Percentiles rank a stretch among this genome's conserved stretches.
Conservation (phyloP, 805 yeast genomes). For the Starmerella scarabaei region DNA sequence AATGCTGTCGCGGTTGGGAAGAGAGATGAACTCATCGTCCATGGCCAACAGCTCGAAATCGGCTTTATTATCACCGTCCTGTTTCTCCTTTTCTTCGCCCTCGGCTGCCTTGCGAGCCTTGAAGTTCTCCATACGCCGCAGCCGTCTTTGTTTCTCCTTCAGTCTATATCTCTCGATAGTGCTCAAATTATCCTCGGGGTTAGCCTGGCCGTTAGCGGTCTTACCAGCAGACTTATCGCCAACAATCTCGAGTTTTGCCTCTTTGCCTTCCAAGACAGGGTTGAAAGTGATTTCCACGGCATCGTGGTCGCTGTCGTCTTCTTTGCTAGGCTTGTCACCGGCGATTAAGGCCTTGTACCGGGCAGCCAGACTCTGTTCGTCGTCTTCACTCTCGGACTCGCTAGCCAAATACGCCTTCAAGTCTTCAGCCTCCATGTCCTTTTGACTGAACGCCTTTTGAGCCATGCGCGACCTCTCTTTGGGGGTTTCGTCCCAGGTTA, state of each 20-base stretch:
- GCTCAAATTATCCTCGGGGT: constrained; percentile 44
- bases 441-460: constrained; percentile 65
- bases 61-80: constrained; percentile 39
- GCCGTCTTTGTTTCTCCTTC: constrained; percentile 87
- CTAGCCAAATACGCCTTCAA: constrained; percentile 52
- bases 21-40: constrained; percentile 52
- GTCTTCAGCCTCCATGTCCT: constrained; percentile 48
- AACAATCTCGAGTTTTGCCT: constrained; percentile 23
- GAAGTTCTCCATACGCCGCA: constrained; percentile 63
- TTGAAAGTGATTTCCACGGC: constrained; percentile 95
- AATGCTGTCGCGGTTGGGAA: constrained; percentile 44
- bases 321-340: constrained; percentile 23
- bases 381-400: constrained; percentile 25
- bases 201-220: constrained; percentile 17
- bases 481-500: constrained; percentile 99
- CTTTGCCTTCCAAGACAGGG: constrained; percentile 55
- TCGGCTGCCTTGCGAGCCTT: constrained; percentile 46
- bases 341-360: constrained; percentile 19
- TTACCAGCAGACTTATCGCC: constrained; percentile 3
- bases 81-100: constrained; percentile 31
- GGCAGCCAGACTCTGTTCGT: constrained; percentile 15
- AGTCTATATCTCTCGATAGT: constrained; percentile 70
- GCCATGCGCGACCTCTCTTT: constrained; percentile 68
- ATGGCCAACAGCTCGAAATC: constrained; percentile 63
- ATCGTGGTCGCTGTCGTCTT: constrained; percentile 37